Conservation (phyloP, 352 stramenopile species). For the Phytophthora crassamura region DNA sequence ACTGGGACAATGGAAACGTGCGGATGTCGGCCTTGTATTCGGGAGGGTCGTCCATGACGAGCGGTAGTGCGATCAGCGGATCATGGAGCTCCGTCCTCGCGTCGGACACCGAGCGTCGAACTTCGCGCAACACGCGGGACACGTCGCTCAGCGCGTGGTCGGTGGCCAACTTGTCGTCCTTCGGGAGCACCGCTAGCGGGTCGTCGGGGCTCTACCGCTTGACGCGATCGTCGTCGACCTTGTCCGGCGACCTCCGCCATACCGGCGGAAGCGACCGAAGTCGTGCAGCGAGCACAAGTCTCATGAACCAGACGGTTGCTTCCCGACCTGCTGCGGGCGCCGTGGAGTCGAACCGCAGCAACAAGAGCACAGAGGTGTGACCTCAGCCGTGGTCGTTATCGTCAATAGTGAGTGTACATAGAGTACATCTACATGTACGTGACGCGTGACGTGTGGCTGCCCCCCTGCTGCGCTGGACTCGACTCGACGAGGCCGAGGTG, state of each 20-base stretch:
- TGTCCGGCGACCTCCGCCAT: slow-evolving; percentile 25
- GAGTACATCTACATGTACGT: slow-evolving; percentile 3
- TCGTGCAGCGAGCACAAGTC: slow-evolving; percentile 2
- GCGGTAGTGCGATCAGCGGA: slow-evolving; percentile 53
- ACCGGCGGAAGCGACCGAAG: slow-evolving; percentile 24
- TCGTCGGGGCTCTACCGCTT: slow-evolving; percentile 18
- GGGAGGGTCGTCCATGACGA: slow-evolving; percentile 56
- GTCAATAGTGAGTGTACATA: slow-evolving; percentile 34
- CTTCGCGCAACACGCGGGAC: slow-evolving; percentile 72
- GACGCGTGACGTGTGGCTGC: slow-evolving; percentile 6
- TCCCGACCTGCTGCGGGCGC: slow-evolving; percentile 7
- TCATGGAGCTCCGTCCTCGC: slow-evolving; percentile 81
- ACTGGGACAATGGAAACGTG: slow-evolving; percentile 24
- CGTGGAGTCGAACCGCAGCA: slow-evolving; percentile 28
- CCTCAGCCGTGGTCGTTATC: slow-evolving; percentile 17
- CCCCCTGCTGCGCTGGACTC: slow-evolving; percentile 1
- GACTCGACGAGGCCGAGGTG: slow-evolving; percentile 16
- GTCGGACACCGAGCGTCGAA: slow-evolving; percentile 56
- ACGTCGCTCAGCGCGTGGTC: slow-evolving; percentile 73
- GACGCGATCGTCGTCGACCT: slow-evolving; percentile 25
- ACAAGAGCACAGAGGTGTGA: slow-evolving; percentile 40
- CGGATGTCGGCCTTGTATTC: slow-evolving; percentile 42
- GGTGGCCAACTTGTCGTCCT: slow-evolving; percentile 48
- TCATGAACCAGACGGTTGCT: slow-evolving; percentile 9
- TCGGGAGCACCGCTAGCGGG: slow-evolving; percentile 32